Base-by-base conservation (phyloP, 192 early-diverging fungal species). In the Kappamyces sp. region DNA sequence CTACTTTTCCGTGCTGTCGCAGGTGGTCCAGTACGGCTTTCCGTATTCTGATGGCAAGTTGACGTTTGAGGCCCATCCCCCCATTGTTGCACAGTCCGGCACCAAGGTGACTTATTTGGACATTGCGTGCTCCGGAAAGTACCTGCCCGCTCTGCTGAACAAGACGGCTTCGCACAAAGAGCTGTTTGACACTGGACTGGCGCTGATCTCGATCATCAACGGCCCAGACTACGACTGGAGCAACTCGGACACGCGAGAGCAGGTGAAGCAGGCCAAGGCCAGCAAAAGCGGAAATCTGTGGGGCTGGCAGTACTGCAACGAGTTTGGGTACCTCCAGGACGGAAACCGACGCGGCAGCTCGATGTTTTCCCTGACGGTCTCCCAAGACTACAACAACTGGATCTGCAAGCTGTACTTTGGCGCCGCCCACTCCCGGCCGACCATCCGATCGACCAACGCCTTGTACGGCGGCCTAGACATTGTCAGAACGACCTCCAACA, bases 301-400 rank as follows among this genome's bases (percentile, higher is more conserved):
- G 72, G 58, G 71, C 37, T 89, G 80, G 70, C 87, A 87, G 51
- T 77, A 74, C 5, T 89, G 87, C 58, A 84, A 75, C 53, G 80
- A 89, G 65, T 81, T 85, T 40, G 87, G 83, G 1, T 89, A 82
- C 62, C 82, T 80, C 62, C 85, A 84, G 67, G 63, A 66, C n/a
- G 72, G 74, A 5, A 69, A 74, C 0, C 74, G 49, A 33, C 40
- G n/a, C 7, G 35, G 42, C 7, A 53, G 58, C 32, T 55, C 69
- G 46, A 66, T 68, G 40, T 66, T 73, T n/a, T 66, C 76, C 51
- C 62, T 66, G 40, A 66, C 74, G 12, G 66, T 65, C 48, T 32
- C 42, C 38, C 2, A 31, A 13, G 47, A 60, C n/a, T 62, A 67
- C 59, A 58, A 43, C 43, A 62, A 59, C 60, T 60, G 61, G 39